phyloP scores from a whole-genome alignment of 805 yeast genomes.

The Grigorovia humatica region DNA sequence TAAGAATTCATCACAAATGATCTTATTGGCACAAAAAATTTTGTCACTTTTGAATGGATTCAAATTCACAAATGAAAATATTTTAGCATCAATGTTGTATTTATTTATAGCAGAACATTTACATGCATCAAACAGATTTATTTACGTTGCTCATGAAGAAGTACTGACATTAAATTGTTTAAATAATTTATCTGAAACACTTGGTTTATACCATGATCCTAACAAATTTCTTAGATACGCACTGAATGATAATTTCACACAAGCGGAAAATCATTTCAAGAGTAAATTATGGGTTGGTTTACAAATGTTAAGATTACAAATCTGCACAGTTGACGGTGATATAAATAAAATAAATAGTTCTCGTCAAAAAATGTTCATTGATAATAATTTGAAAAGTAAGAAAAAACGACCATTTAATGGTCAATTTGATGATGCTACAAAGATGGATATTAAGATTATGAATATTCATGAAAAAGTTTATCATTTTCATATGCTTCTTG shows the following conservation, averaged over 20 bases:
- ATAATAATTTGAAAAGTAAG: background rate
- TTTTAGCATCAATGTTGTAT: conserved; percentile 7
- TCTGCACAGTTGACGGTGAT: conserved; percentile 7
- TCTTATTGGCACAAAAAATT: conserved; percentile 6
- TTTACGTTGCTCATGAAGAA: conserved; percentile 4
- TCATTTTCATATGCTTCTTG: conserved; percentile 8
- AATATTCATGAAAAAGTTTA: conserved; percentile 10
- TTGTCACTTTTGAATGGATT: conserved; percentile 10
- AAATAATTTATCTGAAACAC: conserved; percentile 4
- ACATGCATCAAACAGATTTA: conserved; percentile 9
- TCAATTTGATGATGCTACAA: background rate
- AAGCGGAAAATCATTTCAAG: conserved; percentile 2
- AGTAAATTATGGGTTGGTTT: conserved; percentile 15
- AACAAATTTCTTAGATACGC: conserved; percentile 3
- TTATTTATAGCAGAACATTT: conserved; percentile 8
- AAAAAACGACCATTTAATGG: background rate
- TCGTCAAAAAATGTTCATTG: background rate
- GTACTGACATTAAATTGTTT: conserved; percentile 8
- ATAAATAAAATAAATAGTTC: background rate
- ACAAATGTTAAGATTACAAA: conserved; percentile 9
- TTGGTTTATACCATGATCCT: conserved; percentile 12
- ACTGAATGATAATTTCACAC: background rate
- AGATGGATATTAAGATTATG: conserved; percentile 6
- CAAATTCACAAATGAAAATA: conserved; percentile 10
- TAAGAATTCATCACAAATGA: conserved; percentile 5